A percentile compares a stretch with the other conserved stretches of the same genome.
phyloP scores from a whole-genome alignment of 2,329 filamentous ascomycete genomes.

The Microdochium trichocladiopsis region DNA sequence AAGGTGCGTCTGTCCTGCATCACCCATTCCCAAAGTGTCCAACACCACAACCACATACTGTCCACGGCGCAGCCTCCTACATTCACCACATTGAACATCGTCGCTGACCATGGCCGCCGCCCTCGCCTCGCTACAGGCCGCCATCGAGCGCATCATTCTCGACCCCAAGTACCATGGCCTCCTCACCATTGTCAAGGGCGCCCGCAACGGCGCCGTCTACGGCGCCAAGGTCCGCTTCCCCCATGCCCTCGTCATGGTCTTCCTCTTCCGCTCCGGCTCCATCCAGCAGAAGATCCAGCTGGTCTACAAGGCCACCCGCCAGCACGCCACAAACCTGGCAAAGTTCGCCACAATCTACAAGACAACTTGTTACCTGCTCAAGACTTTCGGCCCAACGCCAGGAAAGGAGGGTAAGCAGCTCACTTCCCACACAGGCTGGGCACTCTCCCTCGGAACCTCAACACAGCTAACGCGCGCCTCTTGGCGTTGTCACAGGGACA shows the following conservation, averaged over 20 bases:
- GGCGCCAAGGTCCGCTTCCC: constrained; percentile 97
- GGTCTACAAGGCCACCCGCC: constrained; percentile 78
- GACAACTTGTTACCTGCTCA: constrained; percentile 66
- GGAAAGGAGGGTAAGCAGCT: constrained; percentile 47
- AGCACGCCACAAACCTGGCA: constrained; percentile 86
- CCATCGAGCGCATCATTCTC: constrained; percentile 69
- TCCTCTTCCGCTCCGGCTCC: constrained; percentile 90
- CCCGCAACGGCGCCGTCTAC: constrained; percentile 95
- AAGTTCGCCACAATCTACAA: constrained; percentile 93
- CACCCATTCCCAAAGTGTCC: not conserved
- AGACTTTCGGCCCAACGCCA: constrained; percentile 48
- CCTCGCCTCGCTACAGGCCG: constrained; percentile 37
- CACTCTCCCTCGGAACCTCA: constrained; percentile 12
- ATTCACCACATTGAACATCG: not conserved
- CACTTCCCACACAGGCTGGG: not conserved
- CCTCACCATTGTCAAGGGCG: constrained; percentile 80
- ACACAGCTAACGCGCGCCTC: constrained; percentile 6
- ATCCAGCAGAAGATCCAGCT: constrained; percentile 71
- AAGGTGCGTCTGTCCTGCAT: constrained; percentile 4
- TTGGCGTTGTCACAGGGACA: constrained; percentile 47
- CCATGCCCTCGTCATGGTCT: constrained; percentile 96
- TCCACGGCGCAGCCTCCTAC: not conserved
- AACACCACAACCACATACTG: too few species aligned
- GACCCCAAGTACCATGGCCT: constrained; percentile 81
- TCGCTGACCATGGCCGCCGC: constrained; percentile 1